Base-by-base conservation (phyloP, 495 filamentous ascomycete species). In the Neurospora terricola region DNA sequence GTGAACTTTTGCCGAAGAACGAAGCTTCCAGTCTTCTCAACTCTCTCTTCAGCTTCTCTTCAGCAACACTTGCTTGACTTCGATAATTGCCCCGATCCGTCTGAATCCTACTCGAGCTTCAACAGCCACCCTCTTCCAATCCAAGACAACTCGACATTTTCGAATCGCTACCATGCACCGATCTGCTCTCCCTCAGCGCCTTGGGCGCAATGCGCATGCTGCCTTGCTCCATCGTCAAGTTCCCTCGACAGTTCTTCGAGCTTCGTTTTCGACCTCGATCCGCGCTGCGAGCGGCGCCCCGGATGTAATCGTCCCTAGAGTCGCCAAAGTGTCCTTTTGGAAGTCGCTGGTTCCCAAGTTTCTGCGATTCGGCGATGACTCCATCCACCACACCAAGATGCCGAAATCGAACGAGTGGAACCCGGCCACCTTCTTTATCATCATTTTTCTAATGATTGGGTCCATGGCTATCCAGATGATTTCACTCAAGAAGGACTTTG, bases 391-490 rank as follows among this genome's bases (percentile, higher is more conserved):
- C 54, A 62, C 8, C 70, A 76, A 79, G 59, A 82, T 83, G 69
- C 73, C 76, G 36, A 83, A 87, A 71, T 85, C 86, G 18, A 93
- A 91, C 75, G 89, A 89, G 75, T 97, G 93, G 93, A 98, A 98
- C 76, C 96, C 96, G 2, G 93, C 93, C 16, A 98, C 93, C 1
- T 94, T 94, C 77, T 98, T 91, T 84, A 96, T 99, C 76, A 83
- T 93, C 78, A 94, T 98, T 71, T 94, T 93, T 77, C 85, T 97
- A 48, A 86, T 97, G 73, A 94, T 98, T 75, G 96, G 96, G 2
- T 96, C 93, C 73, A 95, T 98, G 82, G 91, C 94, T 14, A 97
- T 99, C 76, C 91, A 97, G 74, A 91, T 95, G 87, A 91, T 99
- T 72, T 85, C 89, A 8, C 79, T 98, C 74, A 91, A 89, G 80